Base-by-base conservation (phyloP, 441 rosid species). In the Croton laevigatus region DNA sequence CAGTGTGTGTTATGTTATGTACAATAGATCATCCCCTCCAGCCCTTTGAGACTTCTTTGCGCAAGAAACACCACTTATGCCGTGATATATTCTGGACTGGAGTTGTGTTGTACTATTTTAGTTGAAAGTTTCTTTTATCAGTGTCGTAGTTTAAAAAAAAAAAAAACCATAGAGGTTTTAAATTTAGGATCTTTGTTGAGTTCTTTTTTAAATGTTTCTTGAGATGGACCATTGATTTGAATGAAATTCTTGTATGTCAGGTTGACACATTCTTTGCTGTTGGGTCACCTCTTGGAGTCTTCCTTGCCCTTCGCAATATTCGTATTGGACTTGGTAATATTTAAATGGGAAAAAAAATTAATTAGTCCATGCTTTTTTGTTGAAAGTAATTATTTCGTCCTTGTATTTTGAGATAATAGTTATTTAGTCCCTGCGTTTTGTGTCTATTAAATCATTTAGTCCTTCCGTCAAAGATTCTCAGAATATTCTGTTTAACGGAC, bases 221-320 rank as follows among this genome's bases (percentile, higher is more conserved):
- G 11, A n/a, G 32, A 17, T 3, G 3, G 71, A 38, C 34, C 55
- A 58, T 65, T 69, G 48, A 74, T 74, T 63, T 70, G 51, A 52
- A 46, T 16, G 23, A 48, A 67, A 53, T 59, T 59, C 73, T 74
- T 72, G 52, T 62, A 22, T 59, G 27, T 78, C 82, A 94, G 98
- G 96, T 94, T 73, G 98, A 94, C 77, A 94, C 98, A 53, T 94
- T 91, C 82, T 94, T 89, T 78, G 99, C 98, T 8, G 98, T 94
- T 80, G 99, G 99, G 79, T 92, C 99, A 36, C 99, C 99, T 75
- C 89, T 94, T 65, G 98, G 99, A 77, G 98, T 92, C 77, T 92
- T 94, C 77, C 98, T 92, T 48, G 86, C 96, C 38, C 96, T 94
- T 69, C 91, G 97, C 23, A 94, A 94, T 74, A 70, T 90, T 65